phyloP scores from a whole-genome alignment of 345 rosid species.

The Lenwebbia sp. region DNA sequence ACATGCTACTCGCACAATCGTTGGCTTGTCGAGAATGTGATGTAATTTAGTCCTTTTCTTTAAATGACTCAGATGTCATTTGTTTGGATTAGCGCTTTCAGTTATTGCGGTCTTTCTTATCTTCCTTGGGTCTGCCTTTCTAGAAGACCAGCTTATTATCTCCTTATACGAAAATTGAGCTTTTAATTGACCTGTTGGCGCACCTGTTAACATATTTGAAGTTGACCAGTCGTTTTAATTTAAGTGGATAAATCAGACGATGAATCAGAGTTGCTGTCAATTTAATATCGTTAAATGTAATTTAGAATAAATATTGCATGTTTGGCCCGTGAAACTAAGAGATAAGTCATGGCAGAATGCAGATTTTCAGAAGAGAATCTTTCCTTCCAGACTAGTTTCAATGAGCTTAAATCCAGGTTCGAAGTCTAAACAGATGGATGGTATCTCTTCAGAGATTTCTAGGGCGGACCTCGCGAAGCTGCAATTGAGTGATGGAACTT shows the following conservation, averaged over 20 bases:
- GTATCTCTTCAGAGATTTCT: slow-evolving; percentile 25
- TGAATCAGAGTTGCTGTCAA: background rate
- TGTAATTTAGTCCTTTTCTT: background rate
- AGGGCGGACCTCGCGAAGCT: slow-evolving; percentile 54
- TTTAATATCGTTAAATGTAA: background rate
- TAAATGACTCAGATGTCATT: background rate
- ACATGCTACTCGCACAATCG: background rate
- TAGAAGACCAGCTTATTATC: background rate
- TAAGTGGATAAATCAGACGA: background rate
- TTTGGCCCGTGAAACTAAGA: background rate
- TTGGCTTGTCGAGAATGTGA: background rate
- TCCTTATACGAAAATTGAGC: background rate
- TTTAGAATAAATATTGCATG: background rate
- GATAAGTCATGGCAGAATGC: slow-evolving; percentile 37
- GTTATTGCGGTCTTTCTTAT: background rate
- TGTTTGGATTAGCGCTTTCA: background rate
- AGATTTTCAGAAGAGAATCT: slow-evolving; percentile 54
- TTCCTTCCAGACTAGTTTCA: slow-evolving; percentile 57
- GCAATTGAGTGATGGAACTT: slow-evolving; percentile 66
- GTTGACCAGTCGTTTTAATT: background rate
- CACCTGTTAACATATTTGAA: background rate
- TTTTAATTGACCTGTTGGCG: background rate
- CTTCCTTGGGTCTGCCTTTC: background rate
- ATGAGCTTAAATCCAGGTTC: slow-evolving; percentile 60
- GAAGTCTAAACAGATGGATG: slow-evolving; percentile 25